These are phyloP conservation scores for Serendipita vermifera DNA, from an alignment of 768 basidiomycete genomes.

Conservation along the genomic window DNA sequence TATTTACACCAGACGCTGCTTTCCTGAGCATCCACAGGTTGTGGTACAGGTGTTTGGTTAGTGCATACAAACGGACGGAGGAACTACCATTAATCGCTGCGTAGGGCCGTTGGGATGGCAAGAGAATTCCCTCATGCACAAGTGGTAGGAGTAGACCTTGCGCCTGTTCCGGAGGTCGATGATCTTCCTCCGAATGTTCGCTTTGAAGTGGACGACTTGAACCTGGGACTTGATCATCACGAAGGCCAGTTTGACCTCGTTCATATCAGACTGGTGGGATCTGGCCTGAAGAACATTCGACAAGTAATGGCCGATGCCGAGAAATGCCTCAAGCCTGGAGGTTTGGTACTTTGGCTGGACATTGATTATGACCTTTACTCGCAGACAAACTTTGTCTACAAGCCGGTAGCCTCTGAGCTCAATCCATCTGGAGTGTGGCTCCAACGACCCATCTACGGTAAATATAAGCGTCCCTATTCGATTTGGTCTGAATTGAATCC, in stretches of 20 bases:
- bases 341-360: constrained; percentile 1
- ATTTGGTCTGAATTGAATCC: background rate
- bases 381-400: background rate
- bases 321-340: background rate
- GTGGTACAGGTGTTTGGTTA: constrained; percentile 6
- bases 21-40: background rate
- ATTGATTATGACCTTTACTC: constrained; percentile 4
- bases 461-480: background rate
- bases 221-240: background rate
- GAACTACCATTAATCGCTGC: background rate
- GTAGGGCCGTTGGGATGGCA: constrained; percentile 67
- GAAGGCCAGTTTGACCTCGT: constrained; percentile 1
- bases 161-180: constrained; percentile 27
- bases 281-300: background rate
- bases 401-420: background rate
- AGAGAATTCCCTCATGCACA: constrained; percentile 46
- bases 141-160: constrained; percentile 66
- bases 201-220: constrained; percentile 5
- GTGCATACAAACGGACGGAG: background rate
- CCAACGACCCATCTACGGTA: background rate
- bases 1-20: background rate
- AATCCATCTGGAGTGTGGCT: background rate
- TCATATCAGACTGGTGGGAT: background rate
- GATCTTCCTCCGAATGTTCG: background rate
- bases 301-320: background rate